Evolutionary conservation across 139 green algal genomes (phyloP).

Genomic region (Tetratostichococcus sp.): DNA sequence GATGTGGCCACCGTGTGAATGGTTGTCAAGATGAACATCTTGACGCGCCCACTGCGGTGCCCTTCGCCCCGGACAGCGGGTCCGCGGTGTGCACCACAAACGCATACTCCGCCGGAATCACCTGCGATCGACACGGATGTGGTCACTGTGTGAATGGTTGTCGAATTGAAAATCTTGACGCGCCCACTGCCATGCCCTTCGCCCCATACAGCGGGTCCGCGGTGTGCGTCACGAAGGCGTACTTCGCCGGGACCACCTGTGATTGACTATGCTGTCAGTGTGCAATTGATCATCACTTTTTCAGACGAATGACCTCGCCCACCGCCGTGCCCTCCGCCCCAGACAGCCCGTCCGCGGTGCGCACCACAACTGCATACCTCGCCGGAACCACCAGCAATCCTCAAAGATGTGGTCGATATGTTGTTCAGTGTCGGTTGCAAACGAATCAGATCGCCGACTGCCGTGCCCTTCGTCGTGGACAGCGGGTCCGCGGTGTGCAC

Average conservation of each 20-base stretch:
- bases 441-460: too few species aligned
- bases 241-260: neutral
- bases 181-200: constrained; percentile 52
- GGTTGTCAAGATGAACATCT: too few species aligned
- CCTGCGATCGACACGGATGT: neutral
- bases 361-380: constrained; percentile 83
- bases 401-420: neutral
- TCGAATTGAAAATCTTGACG: too few species aligned
- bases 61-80: constrained; percentile 56
- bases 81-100: constrained; percentile 92
- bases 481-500: constrained; percentile 87
- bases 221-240: constrained; percentile 93
- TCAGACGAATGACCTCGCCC: too few species aligned
- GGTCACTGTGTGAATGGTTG: neutral
- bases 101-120: constrained; percentile 41
- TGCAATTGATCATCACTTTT: neutral
- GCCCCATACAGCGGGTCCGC: constrained; percentile 66
- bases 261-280: neutral
- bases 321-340: constrained; percentile 45
- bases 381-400: constrained; percentile 35
- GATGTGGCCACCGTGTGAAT: neutral
- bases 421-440: neutral
- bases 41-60: constrained; percentile 58
- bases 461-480: constrained; percentile 37
- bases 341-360: constrained; percentile 81